Base-by-base conservation (phyloP, 768 basidiomycete genomes). In the Clitopilus hobsonii region DNA sequence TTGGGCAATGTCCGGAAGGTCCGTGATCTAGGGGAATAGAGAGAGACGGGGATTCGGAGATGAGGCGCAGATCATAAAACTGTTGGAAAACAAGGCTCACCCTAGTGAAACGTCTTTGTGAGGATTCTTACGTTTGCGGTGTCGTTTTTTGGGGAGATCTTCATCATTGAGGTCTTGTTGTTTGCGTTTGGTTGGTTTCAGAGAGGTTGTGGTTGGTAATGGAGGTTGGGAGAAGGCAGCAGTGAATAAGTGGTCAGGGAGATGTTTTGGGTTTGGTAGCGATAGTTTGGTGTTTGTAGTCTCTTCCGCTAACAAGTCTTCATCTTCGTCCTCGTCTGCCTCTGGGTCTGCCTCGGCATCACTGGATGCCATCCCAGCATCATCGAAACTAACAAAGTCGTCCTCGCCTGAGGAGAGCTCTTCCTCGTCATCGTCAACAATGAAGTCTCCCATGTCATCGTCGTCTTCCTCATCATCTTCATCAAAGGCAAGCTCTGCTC, bases 231-330 rank as follows among this genome's bases (percentile, higher is more conserved):
- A 62, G 58, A 85, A 82, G 0, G 84, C 85, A 56, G 82, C 73
- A 0, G 70, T 60, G 65, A 88, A 89, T 18, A 88, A 71, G 57
- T 85, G 80, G 61, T 88, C 86, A 1, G 85, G 83, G 25, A 88
- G 82, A 65, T 86, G 81, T 48, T 80, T 71, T 3, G 72, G 64
- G 52, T 74, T 72, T 25, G 49, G 53, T 53, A 65, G 57, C 18
- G 63, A 60, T 30, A 61, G 65, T 56, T 56, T 64, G 50, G 65
- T 68, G 63, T 45, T 64, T 68, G 38, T 10, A 32, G 10, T 20
- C 13, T 51, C 53, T 13, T 38, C 32, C 26, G 51, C 54, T 16
- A 26, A 52, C 47, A 61, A 63, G 23, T 62, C 59, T 0, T 60
- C 62, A 0, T 65, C 63, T 4, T 55, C 60, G 32, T 30, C 62